Evolutionary conservation across 768 basidiomycete genomes (phyloP), one percentile per base, ranked within the genome.

Genomic region (Tulasnella sp.): DNA sequence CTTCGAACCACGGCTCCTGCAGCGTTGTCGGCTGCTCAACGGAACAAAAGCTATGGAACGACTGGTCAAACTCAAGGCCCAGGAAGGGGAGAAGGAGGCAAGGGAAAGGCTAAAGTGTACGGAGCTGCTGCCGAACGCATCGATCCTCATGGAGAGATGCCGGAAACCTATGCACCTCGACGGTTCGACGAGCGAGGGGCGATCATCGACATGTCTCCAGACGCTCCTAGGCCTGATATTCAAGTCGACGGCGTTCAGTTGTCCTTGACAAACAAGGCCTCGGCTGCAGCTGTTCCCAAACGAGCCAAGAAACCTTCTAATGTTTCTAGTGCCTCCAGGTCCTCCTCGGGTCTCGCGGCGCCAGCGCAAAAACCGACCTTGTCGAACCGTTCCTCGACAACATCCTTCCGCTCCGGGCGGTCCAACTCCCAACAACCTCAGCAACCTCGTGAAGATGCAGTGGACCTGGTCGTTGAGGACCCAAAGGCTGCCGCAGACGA

Each of bases 381-480:
- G 7, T 56, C 39, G 40, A 77, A 46, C 10, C 74, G 73, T 10
- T 58, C 73, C 14, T 40, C 62, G 14, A 62, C 80, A 10, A 56
- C 81, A 40, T 80, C 81, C 18, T 39, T 72, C 16, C 72, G 52
- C 56, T 72, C 79, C 27, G 27, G 24, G 34, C 31, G 36, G 39
- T 74, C 78, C n/a, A 34, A 21, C 34, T 36, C 62, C 18, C 62
- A 68, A 68, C 58, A 62, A 5, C 62, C 31, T 34, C 71, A 79
- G 7, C 44, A 46, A 12, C 78, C 87, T 42, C 87, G 86, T 7
- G 80, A 84, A 0, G 87, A 98, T 81, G 96, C 97, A 0, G 92
- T 98, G 1, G 97, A 99, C 83, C 87, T 99, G 24, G 89, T 98
- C 6, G 91, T 97, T 0, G 93, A 94, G 83, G 93, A 92, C 82